Evolutionary conservation across 108 stramenopile species (phyloP).

Genomic region (Licmophora abbreviata): DNA sequence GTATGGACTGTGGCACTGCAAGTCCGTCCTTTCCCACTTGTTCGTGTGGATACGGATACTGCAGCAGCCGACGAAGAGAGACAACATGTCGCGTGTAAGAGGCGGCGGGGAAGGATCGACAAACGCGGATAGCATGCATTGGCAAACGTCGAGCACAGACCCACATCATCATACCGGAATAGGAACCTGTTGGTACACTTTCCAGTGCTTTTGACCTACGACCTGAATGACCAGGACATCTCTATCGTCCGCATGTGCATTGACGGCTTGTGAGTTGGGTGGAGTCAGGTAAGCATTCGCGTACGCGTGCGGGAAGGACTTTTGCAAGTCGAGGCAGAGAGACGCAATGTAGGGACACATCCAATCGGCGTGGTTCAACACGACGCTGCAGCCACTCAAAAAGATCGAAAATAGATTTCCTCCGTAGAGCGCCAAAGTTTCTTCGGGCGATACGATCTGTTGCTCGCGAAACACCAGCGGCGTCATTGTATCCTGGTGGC

Average conservation of each 20-base stretch:
- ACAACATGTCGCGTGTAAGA: too few species aligned
- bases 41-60: constrained; percentile 69
- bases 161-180: too few species aligned
- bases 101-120: too few species aligned
- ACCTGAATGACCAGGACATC: constrained; percentile 85
- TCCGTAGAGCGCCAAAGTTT: constrained; percentile 24
- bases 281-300: constrained; percentile 81
- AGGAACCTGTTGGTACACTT: constrained; percentile 55
- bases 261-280: constrained; percentile 59
- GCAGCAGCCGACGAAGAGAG: too few species aligned
- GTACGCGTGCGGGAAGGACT: constrained; percentile 59
- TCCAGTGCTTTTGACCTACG: constrained; percentile 68
- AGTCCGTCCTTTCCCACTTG: constrained; percentile 81
- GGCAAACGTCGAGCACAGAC: too few species aligned
- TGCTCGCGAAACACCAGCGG: constrained; percentile 45
- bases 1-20: constrained; percentile 33
- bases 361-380: constrained; percentile 73
- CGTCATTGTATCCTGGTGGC: not conserved
- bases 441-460: constrained; percentile 24
- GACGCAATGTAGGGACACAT: constrained; percentile 33
- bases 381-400: constrained; percentile 67
- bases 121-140: too few species aligned
- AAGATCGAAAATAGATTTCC: constrained; percentile 55
- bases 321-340: constrained; percentile 66
- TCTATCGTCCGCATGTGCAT: constrained; percentile 83